Conservation (phyloP, 192 early-diverging fungal species). For the Podila verticillata region DNA sequence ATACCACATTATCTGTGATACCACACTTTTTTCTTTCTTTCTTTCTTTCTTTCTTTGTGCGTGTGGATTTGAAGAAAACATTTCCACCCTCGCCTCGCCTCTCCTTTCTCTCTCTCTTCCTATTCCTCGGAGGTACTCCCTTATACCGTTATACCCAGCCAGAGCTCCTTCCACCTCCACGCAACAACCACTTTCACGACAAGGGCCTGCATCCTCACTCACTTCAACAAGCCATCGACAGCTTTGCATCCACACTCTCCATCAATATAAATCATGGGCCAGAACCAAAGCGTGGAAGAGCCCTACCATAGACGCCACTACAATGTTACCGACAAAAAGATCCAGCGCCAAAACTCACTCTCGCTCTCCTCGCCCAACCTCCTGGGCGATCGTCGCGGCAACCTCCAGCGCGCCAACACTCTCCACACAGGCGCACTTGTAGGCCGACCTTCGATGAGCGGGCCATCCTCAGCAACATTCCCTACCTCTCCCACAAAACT, state of each 20-base stretch:
- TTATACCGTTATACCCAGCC: no score
- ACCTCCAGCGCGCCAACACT: not conserved
- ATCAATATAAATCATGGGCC: slow-evolving; percentile 18
- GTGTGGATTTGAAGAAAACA: no score
- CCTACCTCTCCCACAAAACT: not conserved
- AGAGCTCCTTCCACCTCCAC: no score
- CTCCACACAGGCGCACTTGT: slow-evolving; percentile 9
- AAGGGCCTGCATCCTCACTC: not conserved
- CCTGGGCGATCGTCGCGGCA: not conserved
- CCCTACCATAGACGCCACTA: slow-evolving; percentile 43
- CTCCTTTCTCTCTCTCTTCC: no score
- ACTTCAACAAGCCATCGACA: not conserved
- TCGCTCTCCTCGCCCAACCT: slow-evolving; percentile 27
- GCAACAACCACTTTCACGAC: no score
- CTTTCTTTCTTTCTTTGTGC: no score
- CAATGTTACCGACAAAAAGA: slow-evolving; percentile 30
- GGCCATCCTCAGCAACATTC: not conserved
- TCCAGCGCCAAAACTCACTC: slow-evolving; percentile 45
- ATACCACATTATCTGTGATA: not conserved
- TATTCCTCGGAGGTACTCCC: no score
- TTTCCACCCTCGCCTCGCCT: no score
- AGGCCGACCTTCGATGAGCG: not conserved
- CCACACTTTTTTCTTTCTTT: not conserved
- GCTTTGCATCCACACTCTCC: no score
- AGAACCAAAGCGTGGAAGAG: slow-evolving; percentile 32